These are phyloP conservation scores for Fagopyrum homotropicum DNA, from an alignment of 148 eudicot genomes.

Conservation along the genomic window DNA sequence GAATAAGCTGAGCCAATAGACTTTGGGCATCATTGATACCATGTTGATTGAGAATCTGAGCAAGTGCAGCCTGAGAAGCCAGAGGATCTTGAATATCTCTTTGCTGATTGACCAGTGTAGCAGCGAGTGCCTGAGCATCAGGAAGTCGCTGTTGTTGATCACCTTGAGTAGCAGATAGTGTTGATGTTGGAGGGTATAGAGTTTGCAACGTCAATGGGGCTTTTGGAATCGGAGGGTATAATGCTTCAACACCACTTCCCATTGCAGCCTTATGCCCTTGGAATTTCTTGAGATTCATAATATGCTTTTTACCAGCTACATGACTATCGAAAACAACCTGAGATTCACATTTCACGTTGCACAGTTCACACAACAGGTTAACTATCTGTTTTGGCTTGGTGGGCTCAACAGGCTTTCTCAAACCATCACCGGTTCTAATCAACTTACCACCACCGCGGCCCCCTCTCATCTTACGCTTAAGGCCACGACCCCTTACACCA, in stretches of 20 bases:
- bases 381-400: constrained; percentile 37
- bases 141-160: not conserved
- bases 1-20: constrained; percentile 31
- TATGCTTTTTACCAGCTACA: constrained; percentile 66
- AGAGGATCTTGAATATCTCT: constrained; percentile 22
- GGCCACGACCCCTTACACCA: constrained; percentile 26
- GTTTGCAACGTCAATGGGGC: constrained; percentile 33
- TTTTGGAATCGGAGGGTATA: constrained; percentile 36
- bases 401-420: constrained; percentile 35
- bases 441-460: constrained; percentile 42
- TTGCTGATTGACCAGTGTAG: constrained; percentile 21
- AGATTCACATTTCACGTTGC: constrained; percentile 73
- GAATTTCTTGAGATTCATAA: constrained; percentile 42
- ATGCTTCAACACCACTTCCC: constrained; percentile 50
- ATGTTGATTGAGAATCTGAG: constrained; percentile 34
- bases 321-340: constrained; percentile 55
- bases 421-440: constrained; percentile 33
- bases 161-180: constrained; percentile 24
- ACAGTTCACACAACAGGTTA: constrained; percentile 54
- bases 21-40: constrained; percentile 32
- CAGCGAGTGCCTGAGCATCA: not conserved
- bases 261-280: constrained; percentile 42
- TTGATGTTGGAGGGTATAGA: constrained; percentile 35
- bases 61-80: constrained; percentile 27
- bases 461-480: constrained; percentile 52